Evolutionary conservation across 2,329 filamentous ascomycete genomes (phyloP).

Genomic region (Akanthomyces lecanii): DNA sequence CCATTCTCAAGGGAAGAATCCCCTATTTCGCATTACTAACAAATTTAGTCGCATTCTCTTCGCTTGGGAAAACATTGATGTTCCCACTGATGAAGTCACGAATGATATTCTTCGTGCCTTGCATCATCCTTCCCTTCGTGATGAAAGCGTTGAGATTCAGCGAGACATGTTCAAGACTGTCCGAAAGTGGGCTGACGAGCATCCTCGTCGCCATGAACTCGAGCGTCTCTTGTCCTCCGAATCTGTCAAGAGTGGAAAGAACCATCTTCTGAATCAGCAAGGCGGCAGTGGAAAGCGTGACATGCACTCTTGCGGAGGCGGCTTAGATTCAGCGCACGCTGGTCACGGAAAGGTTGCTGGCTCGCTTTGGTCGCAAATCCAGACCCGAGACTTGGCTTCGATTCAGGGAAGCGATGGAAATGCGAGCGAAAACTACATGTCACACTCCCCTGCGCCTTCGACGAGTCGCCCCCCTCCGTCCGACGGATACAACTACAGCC

Average conservation of each 20-base stretch:
- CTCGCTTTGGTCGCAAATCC: conserved; percentile 59
- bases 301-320: conserved; percentile 30
- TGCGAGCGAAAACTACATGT: conserved; percentile 33
- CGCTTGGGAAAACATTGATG: conserved; percentile 84
- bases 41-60: conserved; percentile 67
- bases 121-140: conserved; percentile 82
- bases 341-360: conserved; percentile 56
- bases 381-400: conserved; percentile 52
- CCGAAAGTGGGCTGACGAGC: conserved; percentile 70
- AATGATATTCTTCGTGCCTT: conserved; percentile 78
- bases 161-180: conserved; percentile 86
- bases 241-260: conserved; percentile 77
- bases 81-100: conserved; percentile 78
- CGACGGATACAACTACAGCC: conserved; percentile 40
- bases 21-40: not conserved
- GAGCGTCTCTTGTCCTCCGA: conserved; percentile 76
- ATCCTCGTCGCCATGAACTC: conserved; percentile 62
- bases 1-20: too few relatives aligned
- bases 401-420: conserved; percentile 48
- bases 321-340: conserved; percentile 41
- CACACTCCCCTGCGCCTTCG: conserved; percentile 36
- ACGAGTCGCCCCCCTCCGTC: conserved; percentile 28
- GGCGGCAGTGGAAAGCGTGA: conserved; percentile 26
- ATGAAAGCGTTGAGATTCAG: conserved; percentile 74
- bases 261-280: conserved; percentile 56